Base-by-base conservation (phyloP, 2,329 filamentous ascomycete species). In the Fusarium sarcochroum region DNA sequence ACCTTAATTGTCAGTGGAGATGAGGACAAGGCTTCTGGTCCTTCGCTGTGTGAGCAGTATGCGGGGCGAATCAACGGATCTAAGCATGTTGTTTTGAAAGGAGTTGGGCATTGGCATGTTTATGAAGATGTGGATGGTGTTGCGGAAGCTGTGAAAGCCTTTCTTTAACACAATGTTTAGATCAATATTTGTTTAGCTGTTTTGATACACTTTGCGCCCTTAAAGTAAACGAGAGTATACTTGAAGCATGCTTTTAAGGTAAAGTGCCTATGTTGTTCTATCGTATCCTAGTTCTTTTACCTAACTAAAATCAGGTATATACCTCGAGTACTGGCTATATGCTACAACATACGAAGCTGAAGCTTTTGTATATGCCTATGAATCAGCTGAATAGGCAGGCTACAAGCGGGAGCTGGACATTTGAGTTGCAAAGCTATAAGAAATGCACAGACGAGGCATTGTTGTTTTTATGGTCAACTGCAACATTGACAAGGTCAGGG, bases 81-180 rank as follows among this genome's bases (percentile, higher is more conserved):
- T n/a, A 15, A 23, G 6, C 18, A 15, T 48, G 52, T 55, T 6
- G 52, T 55, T 15, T 11, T 55, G 9, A 30, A 34, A 13, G n/a
- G 23, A 2, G 42, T 55, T 38, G 52, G 52, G 3, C 42, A 55
- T 18, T 55, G 52, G 52, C 52, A 55, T 48, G 34, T 55, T 18
- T 55, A 23, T 40, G 52, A 55, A 32, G 14, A 40, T 35, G 25
- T 55, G 23, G 34, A 23, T 8, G 34, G 34, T 18, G 52, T 55
- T 38, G 18, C 52, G 17, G 7, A 48, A 15, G 52, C 42, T 23
- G 25, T 55, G 0, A 10, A 34, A 15, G 4, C 4, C 14, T 52
- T 52, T 11, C 3, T 52, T 18, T 42, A 42, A 30, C 13, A 13
- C 27, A 51, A 23, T 40, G 10, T 9, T 30, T 30, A n/a, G n/a